Conservation (phyloP, 2,329 filamentous ascomycete species). For the Botrytis elliptica region DNA sequence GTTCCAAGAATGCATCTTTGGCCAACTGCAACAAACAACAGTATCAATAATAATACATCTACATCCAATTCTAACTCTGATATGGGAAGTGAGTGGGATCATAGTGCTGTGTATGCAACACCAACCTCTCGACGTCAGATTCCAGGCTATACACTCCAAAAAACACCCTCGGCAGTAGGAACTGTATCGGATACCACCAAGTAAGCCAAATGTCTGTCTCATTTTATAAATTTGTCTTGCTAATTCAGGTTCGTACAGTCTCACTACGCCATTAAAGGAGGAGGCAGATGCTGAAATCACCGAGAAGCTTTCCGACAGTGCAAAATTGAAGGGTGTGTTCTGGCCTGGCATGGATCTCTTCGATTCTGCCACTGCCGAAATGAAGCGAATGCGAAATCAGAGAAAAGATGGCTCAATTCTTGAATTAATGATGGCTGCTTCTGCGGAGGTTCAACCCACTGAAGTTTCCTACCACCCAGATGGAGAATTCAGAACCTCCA, state of each 20-base stretch:
- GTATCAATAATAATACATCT: neutral
- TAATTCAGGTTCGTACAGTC: slow-evolving; percentile 22
- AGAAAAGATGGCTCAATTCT: slow-evolving; percentile 73
- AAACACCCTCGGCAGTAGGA: slow-evolving; percentile 13
- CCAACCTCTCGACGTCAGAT: slow-evolving; percentile 34
- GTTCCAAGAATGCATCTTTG: slow-evolving; percentile 39
- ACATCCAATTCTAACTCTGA: slow-evolving; percentile 18
- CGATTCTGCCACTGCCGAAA: slow-evolving; percentile 71
- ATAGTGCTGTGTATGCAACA: slow-evolving; percentile 31
- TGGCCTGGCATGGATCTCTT: slow-evolving; percentile 82
- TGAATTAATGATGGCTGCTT: slow-evolving; percentile 62
- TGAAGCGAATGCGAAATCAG: slow-evolving; percentile 74
- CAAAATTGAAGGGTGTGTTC: slow-evolving; percentile 64
- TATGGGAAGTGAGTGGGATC: slow-evolving; percentile 28
- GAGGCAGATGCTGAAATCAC: slow-evolving; percentile 25
- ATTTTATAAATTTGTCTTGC: neutral
- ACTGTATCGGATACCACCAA: slow-evolving; percentile 27
- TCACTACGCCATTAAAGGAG: slow-evolving; percentile 32
- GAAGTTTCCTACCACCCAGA: slow-evolving; percentile 63
- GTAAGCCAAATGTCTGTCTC: slow-evolving; percentile 23
- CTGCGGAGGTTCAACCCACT: slow-evolving; percentile 59
- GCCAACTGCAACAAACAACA: slow-evolving; percentile 24
- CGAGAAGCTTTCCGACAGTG: slow-evolving; percentile 34
- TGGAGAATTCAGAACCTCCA: slow-evolving; percentile 50
- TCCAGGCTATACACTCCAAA: slow-evolving; percentile 30